These are phyloP conservation scores for Erysimum cheiranthoides DNA, from an alignment of 345 rosid genomes.

Conservation along the genomic window DNA sequence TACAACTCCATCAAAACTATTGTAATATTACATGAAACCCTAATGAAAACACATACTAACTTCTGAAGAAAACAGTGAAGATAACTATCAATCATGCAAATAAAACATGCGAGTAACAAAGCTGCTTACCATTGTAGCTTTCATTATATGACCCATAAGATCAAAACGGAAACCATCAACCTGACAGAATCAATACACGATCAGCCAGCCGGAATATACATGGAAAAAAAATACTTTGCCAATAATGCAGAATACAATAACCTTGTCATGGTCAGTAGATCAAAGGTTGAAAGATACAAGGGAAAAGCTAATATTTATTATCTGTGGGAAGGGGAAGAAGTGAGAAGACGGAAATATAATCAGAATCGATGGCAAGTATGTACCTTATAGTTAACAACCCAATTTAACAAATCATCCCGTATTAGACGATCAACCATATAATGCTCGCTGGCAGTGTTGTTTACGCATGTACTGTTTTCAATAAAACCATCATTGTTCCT, in stretches of 20 bases:
- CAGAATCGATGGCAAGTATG: constrained; percentile 26
- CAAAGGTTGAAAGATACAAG: constrained; percentile 24
- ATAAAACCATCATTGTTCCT: constrained; percentile 79
- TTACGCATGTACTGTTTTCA: constrained; percentile 88
- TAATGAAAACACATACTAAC: constrained; percentile 19
- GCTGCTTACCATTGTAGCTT: constrained; percentile 73
- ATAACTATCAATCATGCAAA: constrained; percentile 7
- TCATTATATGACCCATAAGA: constrained; percentile 99
- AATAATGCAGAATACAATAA: constrained; percentile 20
- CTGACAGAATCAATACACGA: constrained; percentile 52
- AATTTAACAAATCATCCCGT: constrained; percentile 77
- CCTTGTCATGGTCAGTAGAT: constrained; percentile 13
- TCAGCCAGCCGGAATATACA: constrained; percentile 22
- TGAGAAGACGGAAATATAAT: constrained; percentile 3
- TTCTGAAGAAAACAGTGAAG: constrained; percentile 8
- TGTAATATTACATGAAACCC: constrained; percentile 3
- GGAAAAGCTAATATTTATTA: neutral
- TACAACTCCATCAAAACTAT: constrained; percentile 10
- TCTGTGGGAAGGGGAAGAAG: constrained; percentile 16
- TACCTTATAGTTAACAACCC: constrained; percentile 94
- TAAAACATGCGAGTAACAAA: constrained; percentile 28
- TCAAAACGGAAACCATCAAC: constrained; percentile 98
- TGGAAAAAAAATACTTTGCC: constrained; percentile 10
- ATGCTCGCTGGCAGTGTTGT: constrained; percentile 98
- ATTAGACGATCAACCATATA: constrained; percentile 91